These are phyloP conservation scores for Colletotrichum coccodes DNA, from an alignment of 2,329 filamentous ascomycete genomes.

Conservation along the genomic window DNA sequence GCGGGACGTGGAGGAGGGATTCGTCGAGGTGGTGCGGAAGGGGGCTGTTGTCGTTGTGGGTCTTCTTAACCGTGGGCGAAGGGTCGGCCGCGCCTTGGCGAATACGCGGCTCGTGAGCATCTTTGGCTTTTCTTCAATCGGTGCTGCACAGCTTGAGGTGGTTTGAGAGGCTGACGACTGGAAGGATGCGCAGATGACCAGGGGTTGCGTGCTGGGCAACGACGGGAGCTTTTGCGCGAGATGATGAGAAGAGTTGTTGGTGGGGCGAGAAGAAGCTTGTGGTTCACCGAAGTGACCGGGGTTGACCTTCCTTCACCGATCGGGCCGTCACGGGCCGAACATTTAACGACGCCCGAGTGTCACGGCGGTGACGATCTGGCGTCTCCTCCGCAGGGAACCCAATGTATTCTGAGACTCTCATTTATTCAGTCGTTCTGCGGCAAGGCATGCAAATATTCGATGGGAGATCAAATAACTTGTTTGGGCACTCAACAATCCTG, in stretches of 20 bases:
- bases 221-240: background rate
- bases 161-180: background rate
- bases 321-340: background rate
- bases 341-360: background rate
- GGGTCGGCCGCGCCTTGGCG: background rate
- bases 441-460: no score
- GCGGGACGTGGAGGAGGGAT: slow-evolving; percentile 40
- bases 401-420: no score
- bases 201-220: background rate
- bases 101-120: slow-evolving; percentile 18
- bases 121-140: background rate
- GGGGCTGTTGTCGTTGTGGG: background rate
- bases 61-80: background rate
- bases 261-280: background rate
- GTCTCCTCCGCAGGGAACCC: no score
- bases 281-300: background rate
- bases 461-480: no score
- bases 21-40: background rate
- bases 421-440: no score
- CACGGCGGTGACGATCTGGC: background rate
- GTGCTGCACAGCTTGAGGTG: background rate
- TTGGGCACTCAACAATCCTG: no score
- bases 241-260: background rate
- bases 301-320: background rate
- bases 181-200: background rate